Conservation (phyloP, 78 protist species). For the Dictyostelium purpureum region DNA sequence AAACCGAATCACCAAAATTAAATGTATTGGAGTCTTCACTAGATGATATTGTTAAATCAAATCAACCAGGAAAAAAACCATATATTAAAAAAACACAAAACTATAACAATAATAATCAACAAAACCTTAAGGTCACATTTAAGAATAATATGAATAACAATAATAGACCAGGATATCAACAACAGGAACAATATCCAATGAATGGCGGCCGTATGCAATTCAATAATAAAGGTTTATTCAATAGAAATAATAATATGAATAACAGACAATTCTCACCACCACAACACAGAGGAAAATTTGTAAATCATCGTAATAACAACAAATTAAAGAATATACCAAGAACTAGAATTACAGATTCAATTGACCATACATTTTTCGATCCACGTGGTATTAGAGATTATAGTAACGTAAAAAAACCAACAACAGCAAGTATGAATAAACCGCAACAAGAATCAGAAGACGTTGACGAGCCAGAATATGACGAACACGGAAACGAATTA, state of each 20-base stretch:
- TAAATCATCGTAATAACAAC: neutral
- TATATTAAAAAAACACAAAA: neutral
- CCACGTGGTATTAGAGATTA: slow-evolving; percentile 71
- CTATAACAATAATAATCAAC: neutral
- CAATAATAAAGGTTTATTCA: neutral
- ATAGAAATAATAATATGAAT: neutral
- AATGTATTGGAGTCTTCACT: slow-evolving; percentile 10
- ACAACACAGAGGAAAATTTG: neutral
- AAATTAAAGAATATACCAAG: neutral
- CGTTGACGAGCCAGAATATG: neutral
- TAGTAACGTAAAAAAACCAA: slow-evolving; percentile 26
- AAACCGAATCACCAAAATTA: neutral
- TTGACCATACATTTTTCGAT: slow-evolving; percentile 68
- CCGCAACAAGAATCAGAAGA: neutral
- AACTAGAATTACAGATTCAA: neutral
- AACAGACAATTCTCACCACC: no score
- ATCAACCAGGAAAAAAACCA: neutral
- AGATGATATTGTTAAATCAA: slow-evolving; percentile 13
- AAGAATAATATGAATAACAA: neutral
- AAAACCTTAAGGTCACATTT: neutral
- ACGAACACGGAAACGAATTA: slow-evolving; percentile 12
- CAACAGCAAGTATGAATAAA: neutral
- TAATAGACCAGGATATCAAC: neutral
- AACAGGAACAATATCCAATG: neutral
- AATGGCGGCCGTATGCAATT: neutral